Base-by-base conservation (phyloP, 2,329 filamentous ascomycete species). In the Colletotrichum coccodes region DNA sequence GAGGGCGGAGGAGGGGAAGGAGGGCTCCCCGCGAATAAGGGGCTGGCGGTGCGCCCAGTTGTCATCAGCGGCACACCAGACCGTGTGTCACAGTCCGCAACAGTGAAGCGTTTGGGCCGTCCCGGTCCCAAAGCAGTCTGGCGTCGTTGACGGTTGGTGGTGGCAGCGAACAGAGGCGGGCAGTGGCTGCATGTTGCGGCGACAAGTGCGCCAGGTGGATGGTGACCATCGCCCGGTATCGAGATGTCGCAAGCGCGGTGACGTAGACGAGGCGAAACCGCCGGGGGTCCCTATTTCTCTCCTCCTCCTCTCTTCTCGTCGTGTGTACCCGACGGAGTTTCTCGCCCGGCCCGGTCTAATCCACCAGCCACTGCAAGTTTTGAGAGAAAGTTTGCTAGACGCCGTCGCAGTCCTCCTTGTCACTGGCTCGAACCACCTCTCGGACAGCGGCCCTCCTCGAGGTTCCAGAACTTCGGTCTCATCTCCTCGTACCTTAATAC, bases 201-300 rank as follows among this genome's bases (percentile, higher is more conserved):
- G 53, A 38, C 4, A 46, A 44, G 21, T 64, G 50, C 65, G 30
- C 32, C 38, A 23, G 60, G 46, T 40, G 53, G 60, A 46, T 66
- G 58, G 58, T n/a, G n/a, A n/a, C n/a, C 32, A 62, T 66, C 42
- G 36, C 14, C 11, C 32, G 30, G 32, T 16, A 65, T 61, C 26
- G 32, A 23, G 34, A 62, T 44, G 60, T 52, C 52, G 64, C 64
- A 58, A n/a, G 60, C 60, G 28, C 21, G 54, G 66, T 69, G 66
- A 69, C 66, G 66, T 69, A 54, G 49, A 56, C 66, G 56, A 65
- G 54, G 61, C 66, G 56, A 60, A 60, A 50, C 62, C 23, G n/a
- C n/a, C n/a, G n/a, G n/a, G 32, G 44, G 26, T 16, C 18, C 26
- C 21, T 46, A 14, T 16, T 11, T 21, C 34, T 23, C n/a, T 28